Percentiles rank a stretch among this genome's conserved stretches.
These are phyloP conservation scores for Fusarium nelsonii DNA, from an alignment of 2,329 filamentous ascomycete genomes.

Conservation along the genomic window DNA sequence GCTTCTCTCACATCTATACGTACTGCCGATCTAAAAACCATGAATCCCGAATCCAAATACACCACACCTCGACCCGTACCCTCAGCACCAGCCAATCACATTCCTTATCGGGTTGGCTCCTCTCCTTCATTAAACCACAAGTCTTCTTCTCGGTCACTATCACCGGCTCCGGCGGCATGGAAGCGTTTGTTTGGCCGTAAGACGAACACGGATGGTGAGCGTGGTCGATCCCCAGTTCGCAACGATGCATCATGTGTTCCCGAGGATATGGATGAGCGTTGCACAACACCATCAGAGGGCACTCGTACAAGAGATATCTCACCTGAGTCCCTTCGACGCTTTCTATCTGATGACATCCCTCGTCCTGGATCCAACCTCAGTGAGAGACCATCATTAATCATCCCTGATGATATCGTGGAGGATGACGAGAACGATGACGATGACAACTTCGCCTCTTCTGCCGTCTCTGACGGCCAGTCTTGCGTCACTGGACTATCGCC, in stretches of 20 bases:
- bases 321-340: constrained; percentile 66
- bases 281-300: constrained; percentile 54
- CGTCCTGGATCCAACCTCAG: constrained; percentile 46
- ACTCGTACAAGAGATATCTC: constrained; percentile 65
- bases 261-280: constrained; percentile 38
- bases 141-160: constrained; percentile 63
- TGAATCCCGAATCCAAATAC: constrained; percentile 83
- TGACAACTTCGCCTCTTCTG: constrained; percentile 71
- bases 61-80: constrained; percentile 73
- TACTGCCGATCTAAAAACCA: constrained; percentile 74
- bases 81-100: constrained; percentile 46
- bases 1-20: constrained; percentile 73
- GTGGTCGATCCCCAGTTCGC: constrained; percentile 51
- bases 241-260: constrained; percentile 30
- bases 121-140: constrained; percentile 51
- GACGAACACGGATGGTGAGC: constrained; percentile 51
- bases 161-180: constrained; percentile 62
- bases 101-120: constrained; percentile 48
- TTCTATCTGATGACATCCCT: constrained; percentile 61
- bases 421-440: constrained; percentile 67
- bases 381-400: constrained; percentile 51
- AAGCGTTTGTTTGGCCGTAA: constrained; percentile 65
- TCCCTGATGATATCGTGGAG: constrained; percentile 54
- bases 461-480: constrained; percentile 58
- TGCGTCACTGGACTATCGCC: constrained; percentile 65